Evolutionary conservation across 2,329 filamentous ascomycete species (phyloP), one percentile per base, ranked within the genome.

Genomic region (Monascus ruber): DNA sequence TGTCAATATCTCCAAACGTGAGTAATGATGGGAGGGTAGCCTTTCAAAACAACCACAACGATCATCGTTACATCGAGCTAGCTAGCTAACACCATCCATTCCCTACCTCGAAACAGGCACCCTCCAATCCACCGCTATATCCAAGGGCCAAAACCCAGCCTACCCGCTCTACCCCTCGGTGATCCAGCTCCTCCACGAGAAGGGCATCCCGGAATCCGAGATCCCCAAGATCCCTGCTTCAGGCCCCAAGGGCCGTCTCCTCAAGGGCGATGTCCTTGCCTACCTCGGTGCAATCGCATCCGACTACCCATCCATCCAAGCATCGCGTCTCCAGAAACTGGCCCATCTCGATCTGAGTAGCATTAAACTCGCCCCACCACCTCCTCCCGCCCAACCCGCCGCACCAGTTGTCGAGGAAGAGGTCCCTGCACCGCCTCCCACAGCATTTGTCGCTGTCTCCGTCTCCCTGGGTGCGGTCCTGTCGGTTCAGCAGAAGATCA

Each of bases 201-300:
- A 93, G 56, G 80, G 81, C 46, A 68, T 98, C 39, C 74, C 83
- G 53, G 76, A 81, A 49, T 79, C 80, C 35, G 84, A 87, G 42
- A 72, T 87, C 38, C 72, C 78, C 63, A 82, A 84, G 61, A 95
- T 96, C 60, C 83, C 79, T 38, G 83, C 87, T 5, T 89, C 85
- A 17, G 91, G 91, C 24, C 91, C 91, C 26, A 80, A 81, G 53
- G 87, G 88, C 42, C 81, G 91, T 44, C 71, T 98, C 39, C 74
- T 98, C 45, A 98, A 98, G 73, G 91, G 91, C 40, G 91, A 98
- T 58, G 82, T 98, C 5, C 77, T 98, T 39, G 88, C 87, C 35
- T 91, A 89, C 62, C 65, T 96, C 10, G 91, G 91, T 46, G 71
- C 73, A 50, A 85, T 95, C 54, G 71, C 81, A 43, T 69, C 79